These are phyloP conservation scores for Pichia sp. DNA, from an alignment of 1,139 yeast genomes.

Conservation along the genomic window DNA sequence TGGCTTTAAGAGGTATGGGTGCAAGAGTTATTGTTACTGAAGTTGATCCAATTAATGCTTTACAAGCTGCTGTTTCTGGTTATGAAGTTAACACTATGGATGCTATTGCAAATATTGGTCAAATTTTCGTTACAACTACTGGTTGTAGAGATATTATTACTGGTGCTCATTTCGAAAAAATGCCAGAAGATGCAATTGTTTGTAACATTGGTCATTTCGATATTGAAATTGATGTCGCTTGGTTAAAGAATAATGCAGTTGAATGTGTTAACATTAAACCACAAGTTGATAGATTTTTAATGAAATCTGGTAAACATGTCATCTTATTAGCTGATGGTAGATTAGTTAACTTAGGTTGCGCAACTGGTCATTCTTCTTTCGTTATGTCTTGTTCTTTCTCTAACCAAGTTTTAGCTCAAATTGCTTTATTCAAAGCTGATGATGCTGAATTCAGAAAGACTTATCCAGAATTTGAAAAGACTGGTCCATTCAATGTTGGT, in stretches of 20 bases:
- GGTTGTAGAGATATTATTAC: constrained; percentile 99
- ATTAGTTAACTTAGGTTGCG: constrained; percentile 99
- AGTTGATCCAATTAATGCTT: constrained; percentile 98
- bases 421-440: constrained; percentile 91
- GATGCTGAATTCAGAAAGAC: constrained; percentile 74
- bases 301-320: constrained; percentile 87
- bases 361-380: constrained; percentile 99
- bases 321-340: constrained; percentile 99
- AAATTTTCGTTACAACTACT: constrained; percentile 98
- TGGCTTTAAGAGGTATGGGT: constrained; percentile 99
- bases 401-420: constrained; percentile 99
- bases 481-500: constrained; percentile 87
- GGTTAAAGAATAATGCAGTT: constrained; percentile 89
- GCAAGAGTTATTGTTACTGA: constrained; percentile 98
- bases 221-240: constrained; percentile 98
- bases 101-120: constrained; percentile 90
- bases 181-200: constrained; percentile 99
- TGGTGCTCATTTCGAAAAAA: constrained; percentile 75
- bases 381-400: constrained; percentile 99
- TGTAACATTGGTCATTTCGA: constrained; percentile 99
- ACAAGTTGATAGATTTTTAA: constrained; percentile 96
- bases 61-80: constrained; percentile 99
- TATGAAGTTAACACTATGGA: constrained; percentile 97
- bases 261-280: constrained; percentile 96
- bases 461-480: constrained; percentile 86